Percentiles rank a stretch among this genome's conserved stretches.
Conservation (phyloP, 2,329 filamentous ascomycete species). For the Botryotinia convoluta region DNA sequence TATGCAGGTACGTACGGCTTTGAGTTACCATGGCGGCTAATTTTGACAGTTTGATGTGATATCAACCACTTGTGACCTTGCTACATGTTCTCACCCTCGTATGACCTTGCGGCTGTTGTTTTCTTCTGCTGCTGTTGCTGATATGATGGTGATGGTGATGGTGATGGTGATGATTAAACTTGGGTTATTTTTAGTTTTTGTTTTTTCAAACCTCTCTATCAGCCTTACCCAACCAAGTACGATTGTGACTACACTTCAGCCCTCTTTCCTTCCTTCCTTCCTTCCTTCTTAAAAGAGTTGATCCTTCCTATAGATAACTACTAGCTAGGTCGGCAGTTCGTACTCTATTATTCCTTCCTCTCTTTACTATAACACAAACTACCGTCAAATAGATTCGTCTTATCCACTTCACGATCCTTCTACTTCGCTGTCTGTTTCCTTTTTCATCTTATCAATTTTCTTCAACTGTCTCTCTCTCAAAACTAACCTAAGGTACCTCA, state of each 20-base stretch:
- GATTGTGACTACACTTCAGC: background rate
- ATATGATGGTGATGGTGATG: no score
- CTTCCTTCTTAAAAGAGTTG: background rate
- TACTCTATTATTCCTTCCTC: background rate
- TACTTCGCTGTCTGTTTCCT: background rate
- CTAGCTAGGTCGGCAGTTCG: background rate
- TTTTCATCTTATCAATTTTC: background rate
- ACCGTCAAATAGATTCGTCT: background rate
- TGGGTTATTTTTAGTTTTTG: background rate
- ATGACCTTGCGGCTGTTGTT: background rate
- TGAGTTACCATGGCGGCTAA: background rate
- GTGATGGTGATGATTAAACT: background rate
- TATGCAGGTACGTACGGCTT: conserved; percentile 2
- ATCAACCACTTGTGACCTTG: background rate
- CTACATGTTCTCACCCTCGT: background rate
- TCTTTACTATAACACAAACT: background rate
- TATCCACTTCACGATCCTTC: background rate
- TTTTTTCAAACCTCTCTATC: background rate
- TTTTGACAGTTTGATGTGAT: background rate
- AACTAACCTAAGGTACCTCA: conserved; percentile 2
- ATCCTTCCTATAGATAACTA: background rate
- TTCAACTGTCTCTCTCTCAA: background rate
- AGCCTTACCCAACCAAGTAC: background rate
- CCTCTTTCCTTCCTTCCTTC: background rate
- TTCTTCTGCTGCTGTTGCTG: no score